Evolutionary conservation across 2,329 filamentous ascomycete species (phyloP), one percentile per base, ranked within the genome.

Genomic region (Corinectria fuckeliana): DNA sequence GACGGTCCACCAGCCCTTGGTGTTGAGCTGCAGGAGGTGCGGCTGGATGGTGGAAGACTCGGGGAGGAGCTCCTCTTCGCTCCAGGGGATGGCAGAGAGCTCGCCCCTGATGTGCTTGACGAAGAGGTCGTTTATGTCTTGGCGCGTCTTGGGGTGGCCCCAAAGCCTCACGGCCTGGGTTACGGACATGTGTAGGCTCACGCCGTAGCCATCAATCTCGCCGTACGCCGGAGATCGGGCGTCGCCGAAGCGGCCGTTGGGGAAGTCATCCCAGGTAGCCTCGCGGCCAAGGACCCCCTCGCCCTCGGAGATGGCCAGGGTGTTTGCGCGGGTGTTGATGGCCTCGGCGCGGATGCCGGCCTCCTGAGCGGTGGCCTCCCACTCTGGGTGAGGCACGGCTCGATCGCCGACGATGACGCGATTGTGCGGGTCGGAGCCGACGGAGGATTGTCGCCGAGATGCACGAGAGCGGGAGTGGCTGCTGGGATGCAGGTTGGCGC

Each of bases 231-330:
- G 93, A 3, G 93, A 97, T 51, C 94, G 87, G 4, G 93, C 91
- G 71, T 97, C 94, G 73, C 94, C 94, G 88, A 94, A 98, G 55
- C 94, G 87, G 25, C 94, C 95, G 80, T 98, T 98, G 63, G 94
- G 94, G 76, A 93, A 99, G 72, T 99, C 95, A 71, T 99, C 95
- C 95, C 95, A 99, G 1, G 95, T 99, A 30, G 95, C 95, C 81
- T 98, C 94, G 49, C 95, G 86, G 10, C 94, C 95, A 6, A 97
- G 82, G 3, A 91, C 85, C 21, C 94, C 95, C 71, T 97, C 91
- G 5, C 95, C 94, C 78, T 98, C 94, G 0, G 93, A 97, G 58
- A 97, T 97, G 25, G 93, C 92, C 9, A 98, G 84, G 1, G 92
- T 95, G 74, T 93, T 94, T 56, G 90, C 89, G 51, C 93, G 86